phyloP scores from a whole-genome alignment of 2,329 filamentous ascomycete species.

The Hypoxylon sp. region DNA sequence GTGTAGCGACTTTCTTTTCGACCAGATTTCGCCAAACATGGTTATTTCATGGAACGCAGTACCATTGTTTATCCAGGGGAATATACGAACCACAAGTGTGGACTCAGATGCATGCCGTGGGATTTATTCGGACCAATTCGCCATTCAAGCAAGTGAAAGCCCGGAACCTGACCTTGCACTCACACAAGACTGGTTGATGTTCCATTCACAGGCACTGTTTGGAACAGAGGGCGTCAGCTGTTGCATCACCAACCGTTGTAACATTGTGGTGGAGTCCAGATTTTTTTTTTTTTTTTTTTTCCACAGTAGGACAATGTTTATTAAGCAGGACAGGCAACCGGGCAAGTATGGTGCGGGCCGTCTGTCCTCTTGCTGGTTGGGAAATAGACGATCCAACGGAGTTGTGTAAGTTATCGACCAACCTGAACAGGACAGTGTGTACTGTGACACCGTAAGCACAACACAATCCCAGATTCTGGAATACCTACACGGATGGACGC shows the following conservation, averaged over 20 bases:
- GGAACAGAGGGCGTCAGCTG: constrained; percentile 46
- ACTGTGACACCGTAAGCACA: constrained; percentile 42
- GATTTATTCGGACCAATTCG: constrained; percentile 43
- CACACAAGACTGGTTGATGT: constrained; percentile 42
- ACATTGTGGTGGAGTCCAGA: constrained; percentile 45
- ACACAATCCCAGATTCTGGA: constrained; percentile 45
- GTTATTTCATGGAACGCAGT: constrained; percentile 39
- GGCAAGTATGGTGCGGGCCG: constrained; percentile 37
- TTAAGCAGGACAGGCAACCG: constrained; percentile 31
- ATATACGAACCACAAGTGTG: constrained; percentile 42
- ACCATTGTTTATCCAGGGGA: constrained; percentile 36
- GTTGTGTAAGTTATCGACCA: constrained; percentile 39
- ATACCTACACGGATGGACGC: constrained; percentile 40
- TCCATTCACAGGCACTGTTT: constrained; percentile 43
- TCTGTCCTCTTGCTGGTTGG: constrained; percentile 28
- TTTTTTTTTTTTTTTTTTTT: constrained; percentile 17
- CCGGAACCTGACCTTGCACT: constrained; percentile 43
- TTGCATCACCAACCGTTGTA: constrained; percentile 50
- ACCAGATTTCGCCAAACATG: constrained; percentile 34
- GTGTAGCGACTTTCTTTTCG: constrained; percentile 30
- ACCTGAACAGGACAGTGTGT: constrained; percentile 30
- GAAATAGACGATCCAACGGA: constrained; percentile 33
- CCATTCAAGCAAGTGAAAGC: constrained; percentile 40
- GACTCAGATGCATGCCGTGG: constrained; percentile 35
- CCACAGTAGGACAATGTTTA: constrained; percentile 28